These are phyloP conservation scores for Camellia lanceoleosa DNA, from an alignment of 148 eudicot genomes.

Conservation along the genomic window DNA sequence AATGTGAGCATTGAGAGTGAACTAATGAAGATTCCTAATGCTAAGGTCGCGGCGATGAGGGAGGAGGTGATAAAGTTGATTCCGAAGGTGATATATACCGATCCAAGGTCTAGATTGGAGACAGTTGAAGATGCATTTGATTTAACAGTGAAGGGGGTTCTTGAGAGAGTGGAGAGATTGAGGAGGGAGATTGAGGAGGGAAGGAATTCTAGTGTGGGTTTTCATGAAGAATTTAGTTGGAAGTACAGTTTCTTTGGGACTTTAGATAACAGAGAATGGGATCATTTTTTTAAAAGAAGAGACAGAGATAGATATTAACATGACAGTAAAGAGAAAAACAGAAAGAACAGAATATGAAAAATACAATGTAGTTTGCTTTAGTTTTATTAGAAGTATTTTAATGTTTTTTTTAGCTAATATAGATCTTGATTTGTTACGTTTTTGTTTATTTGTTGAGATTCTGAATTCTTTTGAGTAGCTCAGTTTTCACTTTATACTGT, in stretches of 20 bases:
- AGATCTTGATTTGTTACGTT: too few relatives aligned
- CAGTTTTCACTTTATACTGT: too few relatives aligned
- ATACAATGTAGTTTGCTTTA: too few relatives aligned
- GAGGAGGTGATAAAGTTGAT: conserved; percentile 59
- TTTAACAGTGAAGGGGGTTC: conserved; percentile 48
- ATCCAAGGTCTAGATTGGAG: conserved; percentile 45
- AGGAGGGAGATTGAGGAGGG: conserved; percentile 35
- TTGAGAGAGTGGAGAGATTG: conserved; percentile 34
- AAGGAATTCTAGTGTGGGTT: conserved; percentile 25
- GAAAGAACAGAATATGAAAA: neutral
- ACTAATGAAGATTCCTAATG: conserved; percentile 30
- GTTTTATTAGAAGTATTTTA: too few relatives aligned
- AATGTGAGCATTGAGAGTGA: conserved; percentile 37
- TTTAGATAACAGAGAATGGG: conserved; percentile 49
- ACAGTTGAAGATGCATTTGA: conserved; percentile 69
- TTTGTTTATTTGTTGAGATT: too few relatives aligned
- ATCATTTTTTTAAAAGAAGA: conserved; percentile 47
- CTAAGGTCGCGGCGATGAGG: conserved; percentile 41
- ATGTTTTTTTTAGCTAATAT: too few relatives aligned
- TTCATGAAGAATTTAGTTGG: conserved; percentile 58
- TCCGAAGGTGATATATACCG: conserved; percentile 52
- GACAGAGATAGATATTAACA: neutral
- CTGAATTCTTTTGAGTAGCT: too few relatives aligned
- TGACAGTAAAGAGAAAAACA: neutral
- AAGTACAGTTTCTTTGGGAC: conserved; percentile 51